Evolutionary conservation across 2,329 filamentous ascomycete species (phyloP), one percentile per base, ranked within the genome.

Genomic region (Sclerotiophoma versabilis): DNA sequence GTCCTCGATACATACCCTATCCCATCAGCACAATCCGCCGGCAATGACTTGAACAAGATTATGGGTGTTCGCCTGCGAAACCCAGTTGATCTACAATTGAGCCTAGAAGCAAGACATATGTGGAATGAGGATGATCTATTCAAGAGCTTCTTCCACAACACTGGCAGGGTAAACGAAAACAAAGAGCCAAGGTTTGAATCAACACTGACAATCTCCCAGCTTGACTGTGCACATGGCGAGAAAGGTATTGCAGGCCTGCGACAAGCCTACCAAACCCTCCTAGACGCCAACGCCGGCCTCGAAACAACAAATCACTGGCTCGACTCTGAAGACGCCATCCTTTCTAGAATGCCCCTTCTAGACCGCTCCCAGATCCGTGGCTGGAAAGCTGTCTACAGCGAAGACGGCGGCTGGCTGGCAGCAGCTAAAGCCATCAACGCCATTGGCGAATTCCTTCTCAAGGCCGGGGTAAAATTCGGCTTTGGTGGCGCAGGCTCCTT

Each of bases 1-100:
- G 76, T 83, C 5, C 69, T 84, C 10, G 81, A 83, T 55, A 75
- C 76, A 0, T 75, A 80, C 50, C 70, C 70, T 0, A 75, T 80
- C 3, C 79, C 80, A 1, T 81, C 79, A 5, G 66, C 72, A 5
- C 79, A 80, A 45, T 77, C 79, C 12, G 79, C 80, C 3, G 80
- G 79, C n/a, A 81, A 81, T 66, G 80, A 82, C 58, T 68, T 81
- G 33, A 81, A 81, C 60, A 81, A 81, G 54, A 81, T 82, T 49
- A 75, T 77, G 76, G 66, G 68, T 2, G 60, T 72, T 32, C 63
- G 68, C 27, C 27, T 78, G 15, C 73, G 74, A 70, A 79, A 66
- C 51, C 76, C 72, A 63, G 77, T 77, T 32, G 66, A 75, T 33
- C 49, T 68, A 5, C 64, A 77, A 39, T 29, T 72, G 30, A 70